A percentile compares a stretch with the other conserved stretches of the same genome.
These are phyloP conservation scores for Psidium friedrichsthalianum DNA, from an alignment of 345 rosid genomes.

Conservation along the genomic window DNA sequence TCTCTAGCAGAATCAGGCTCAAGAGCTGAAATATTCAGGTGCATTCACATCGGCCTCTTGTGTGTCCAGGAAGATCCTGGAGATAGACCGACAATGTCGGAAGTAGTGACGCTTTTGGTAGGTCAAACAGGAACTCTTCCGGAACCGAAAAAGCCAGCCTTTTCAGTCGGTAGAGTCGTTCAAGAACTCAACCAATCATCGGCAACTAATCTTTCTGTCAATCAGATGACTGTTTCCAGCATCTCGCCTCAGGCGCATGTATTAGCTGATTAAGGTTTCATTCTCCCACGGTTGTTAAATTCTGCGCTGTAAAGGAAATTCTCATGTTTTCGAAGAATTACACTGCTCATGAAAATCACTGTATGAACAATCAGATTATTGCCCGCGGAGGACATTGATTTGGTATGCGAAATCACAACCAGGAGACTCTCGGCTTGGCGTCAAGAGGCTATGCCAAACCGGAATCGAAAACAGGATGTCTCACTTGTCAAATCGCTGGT, in stretches of 20 bases:
- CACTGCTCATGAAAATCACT: neutral
- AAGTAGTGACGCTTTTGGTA: slow-evolving; percentile 19
- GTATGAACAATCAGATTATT: neutral
- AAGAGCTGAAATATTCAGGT: slow-evolving; percentile 14
- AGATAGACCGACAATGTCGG: slow-evolving; percentile 38
- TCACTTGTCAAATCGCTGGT: neutral
- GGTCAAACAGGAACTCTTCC: slow-evolving; percentile 10
- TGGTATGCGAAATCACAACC: neutral
- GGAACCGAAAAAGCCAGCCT: neutral
- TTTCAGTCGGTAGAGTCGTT: too few relatives aligned
- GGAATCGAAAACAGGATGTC: neutral
- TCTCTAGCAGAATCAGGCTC: slow-evolving; percentile 11
- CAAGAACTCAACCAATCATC: too few relatives aligned
- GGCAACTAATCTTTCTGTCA: too few relatives aligned
- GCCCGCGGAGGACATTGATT: neutral
- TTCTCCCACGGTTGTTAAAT: neutral
- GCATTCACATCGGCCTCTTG: slow-evolving; percentile 34
- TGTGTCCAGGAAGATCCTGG: slow-evolving; percentile 9
- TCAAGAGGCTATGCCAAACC: neutral
- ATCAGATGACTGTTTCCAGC: too few relatives aligned
- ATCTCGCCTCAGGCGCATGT: too few relatives aligned
- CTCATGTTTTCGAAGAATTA: neutral
- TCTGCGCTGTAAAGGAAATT: neutral
- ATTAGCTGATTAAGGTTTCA: neutral
- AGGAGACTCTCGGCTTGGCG: neutral